Evolutionary conservation across 2,329 filamentous ascomycete genomes (phyloP).

Genomic region (Verticillium zaregamsianum): DNA sequence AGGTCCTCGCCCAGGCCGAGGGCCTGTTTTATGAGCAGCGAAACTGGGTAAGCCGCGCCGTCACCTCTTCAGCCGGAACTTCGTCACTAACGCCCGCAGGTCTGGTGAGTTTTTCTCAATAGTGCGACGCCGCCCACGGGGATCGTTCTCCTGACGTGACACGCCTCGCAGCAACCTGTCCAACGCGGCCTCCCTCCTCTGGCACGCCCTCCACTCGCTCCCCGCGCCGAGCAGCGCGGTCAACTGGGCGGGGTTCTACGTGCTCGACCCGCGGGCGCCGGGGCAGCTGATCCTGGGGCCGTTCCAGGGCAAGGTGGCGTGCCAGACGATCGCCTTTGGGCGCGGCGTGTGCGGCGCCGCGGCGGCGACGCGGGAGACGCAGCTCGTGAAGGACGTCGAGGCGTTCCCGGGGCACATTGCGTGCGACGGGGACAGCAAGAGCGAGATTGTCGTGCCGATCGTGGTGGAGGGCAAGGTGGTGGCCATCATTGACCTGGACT

Average conservation of each 20-base stretch:
- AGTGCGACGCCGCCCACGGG: background rate
- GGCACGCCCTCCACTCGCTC: constrained; percentile 75
- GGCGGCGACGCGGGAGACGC: constrained; percentile 55
- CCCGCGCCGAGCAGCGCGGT: constrained; percentile 60
- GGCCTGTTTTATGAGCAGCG: constrained; percentile 68
- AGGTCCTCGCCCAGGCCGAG: constrained; percentile 67
- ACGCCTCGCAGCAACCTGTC: constrained; percentile 60
- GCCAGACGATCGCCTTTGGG: constrained; percentile 70
- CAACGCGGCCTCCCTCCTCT: constrained; percentile 71
- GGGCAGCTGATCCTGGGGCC: constrained; percentile 68
- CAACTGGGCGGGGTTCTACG: constrained; percentile 82
- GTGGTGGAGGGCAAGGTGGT: constrained; percentile 50
- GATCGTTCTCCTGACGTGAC: background rate
- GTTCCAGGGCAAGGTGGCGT: constrained; percentile 77
- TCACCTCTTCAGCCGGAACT: background rate
- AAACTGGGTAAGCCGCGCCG: constrained; percentile 63
- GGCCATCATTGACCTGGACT: constrained; percentile 79
- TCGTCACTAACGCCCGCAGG: constrained; percentile 20
- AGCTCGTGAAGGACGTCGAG: constrained; percentile 67
- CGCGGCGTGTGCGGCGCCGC: constrained; percentile 73
- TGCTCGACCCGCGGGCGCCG: constrained; percentile 47
- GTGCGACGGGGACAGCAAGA: constrained; percentile 70
- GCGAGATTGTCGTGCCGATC: constrained; percentile 80
- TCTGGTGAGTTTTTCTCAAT: constrained; percentile 28
- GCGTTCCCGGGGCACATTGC: constrained; percentile 77